Evolutionary conservation across 768 basidiomycete genomes (phyloP).

Genomic region (Termitomyces sp.): DNA sequence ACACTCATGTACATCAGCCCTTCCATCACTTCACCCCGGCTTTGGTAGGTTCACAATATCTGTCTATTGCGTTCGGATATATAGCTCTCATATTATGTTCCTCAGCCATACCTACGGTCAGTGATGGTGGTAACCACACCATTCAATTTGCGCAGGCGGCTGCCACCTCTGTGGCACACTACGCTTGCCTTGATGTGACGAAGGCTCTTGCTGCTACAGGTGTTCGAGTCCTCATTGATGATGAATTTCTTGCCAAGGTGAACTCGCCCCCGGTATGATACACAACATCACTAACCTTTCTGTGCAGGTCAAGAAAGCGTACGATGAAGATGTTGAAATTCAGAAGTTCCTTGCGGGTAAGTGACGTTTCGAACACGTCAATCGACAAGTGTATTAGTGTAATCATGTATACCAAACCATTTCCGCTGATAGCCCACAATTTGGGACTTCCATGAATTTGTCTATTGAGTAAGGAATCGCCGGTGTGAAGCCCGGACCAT

Average conservation of each 20-base stretch:
- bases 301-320: slow-evolving; percentile 41
- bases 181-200: slow-evolving; percentile 60
- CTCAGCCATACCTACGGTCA: slow-evolving; percentile 69
- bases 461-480: background rate
- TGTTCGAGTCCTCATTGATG: slow-evolving; percentile 64
- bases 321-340: slow-evolving; percentile 34
- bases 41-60: slow-evolving; percentile 40
- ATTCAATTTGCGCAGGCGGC: slow-evolving; percentile 61
- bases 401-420: background rate
- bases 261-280: background rate
- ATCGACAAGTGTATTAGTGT: background rate
- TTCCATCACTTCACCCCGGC: slow-evolving; percentile 72
- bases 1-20: slow-evolving; percentile 21
- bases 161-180: slow-evolving; percentile 53
- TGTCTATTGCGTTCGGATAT: background rate
- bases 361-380: background rate
- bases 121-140: slow-evolving; percentile 77
- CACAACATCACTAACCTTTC: background rate
- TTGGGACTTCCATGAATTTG: background rate
- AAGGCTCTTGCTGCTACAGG: slow-evolving; percentile 71
- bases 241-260: slow-evolving; percentile 41
- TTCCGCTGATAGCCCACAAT: background rate
- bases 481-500: no score
- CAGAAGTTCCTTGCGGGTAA: slow-evolving; percentile 2
- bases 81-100: background rate